Evolutionary conservation across 306 rosid species (phyloP).

Genomic region (Cicer cuneatum): DNA sequence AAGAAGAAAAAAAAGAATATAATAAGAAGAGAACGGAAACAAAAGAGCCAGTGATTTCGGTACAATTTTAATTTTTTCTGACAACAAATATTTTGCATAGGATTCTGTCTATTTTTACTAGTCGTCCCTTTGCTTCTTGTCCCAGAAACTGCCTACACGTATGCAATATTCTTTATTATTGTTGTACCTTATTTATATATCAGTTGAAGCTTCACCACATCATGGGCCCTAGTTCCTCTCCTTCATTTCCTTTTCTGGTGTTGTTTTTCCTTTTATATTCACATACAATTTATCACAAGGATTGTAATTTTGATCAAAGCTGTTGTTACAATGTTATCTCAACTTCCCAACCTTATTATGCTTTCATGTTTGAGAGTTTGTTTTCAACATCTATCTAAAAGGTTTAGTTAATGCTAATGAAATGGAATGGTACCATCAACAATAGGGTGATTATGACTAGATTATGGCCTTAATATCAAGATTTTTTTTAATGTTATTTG

Average conservation of each 20-base stretch:
- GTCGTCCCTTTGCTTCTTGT: conserved; percentile 42
- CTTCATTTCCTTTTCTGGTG: neutral
- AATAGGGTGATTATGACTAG: neutral
- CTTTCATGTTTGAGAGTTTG: neutral
- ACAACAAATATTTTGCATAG: conserved; percentile 43
- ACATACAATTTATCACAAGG: conserved; percentile 24
- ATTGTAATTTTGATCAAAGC: neutral
- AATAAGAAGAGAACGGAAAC: no score
- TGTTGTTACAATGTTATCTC: conserved; percentile 15
- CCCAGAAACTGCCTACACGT: conserved; percentile 14
- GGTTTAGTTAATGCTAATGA: neutral
- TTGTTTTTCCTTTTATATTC: neutral
- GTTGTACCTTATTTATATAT: conserved; percentile 28
- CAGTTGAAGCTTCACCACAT: conserved; percentile 32
- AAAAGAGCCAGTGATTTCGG: no score
- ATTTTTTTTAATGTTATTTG: neutral
- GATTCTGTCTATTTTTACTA: conserved; percentile 38
- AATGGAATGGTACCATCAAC: neutral
- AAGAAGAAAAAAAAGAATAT: no score
- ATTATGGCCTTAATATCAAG: neutral
- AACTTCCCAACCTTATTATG: neutral
- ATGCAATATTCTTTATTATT: conserved; percentile 29
- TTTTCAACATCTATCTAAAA: neutral
- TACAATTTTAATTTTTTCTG: neutral
- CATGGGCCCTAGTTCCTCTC: conserved; percentile 28